phyloP scores from a whole-genome alignment of 164 flowering plant species.

The Echeveria elegans region DNA sequence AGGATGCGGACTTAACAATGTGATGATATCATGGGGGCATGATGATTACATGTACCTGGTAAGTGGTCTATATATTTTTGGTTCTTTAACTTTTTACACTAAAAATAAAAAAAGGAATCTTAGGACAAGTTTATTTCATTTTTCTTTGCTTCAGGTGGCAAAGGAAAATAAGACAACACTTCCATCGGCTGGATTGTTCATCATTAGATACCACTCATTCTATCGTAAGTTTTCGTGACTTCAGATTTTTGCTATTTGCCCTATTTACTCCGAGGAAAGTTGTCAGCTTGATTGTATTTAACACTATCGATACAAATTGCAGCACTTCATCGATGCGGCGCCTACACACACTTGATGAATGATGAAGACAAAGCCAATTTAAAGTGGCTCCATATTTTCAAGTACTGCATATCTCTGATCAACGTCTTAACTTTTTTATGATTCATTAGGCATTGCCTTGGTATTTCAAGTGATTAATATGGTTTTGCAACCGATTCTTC shows the following conservation, averaged over 20 bases:
- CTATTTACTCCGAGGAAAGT: no score
- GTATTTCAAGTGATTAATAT: background rate
- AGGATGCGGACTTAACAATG: constrained; percentile 59
- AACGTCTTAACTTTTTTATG: background rate
- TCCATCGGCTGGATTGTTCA: constrained; percentile 58
- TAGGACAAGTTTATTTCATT: no score
- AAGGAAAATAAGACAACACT: constrained; percentile 49
- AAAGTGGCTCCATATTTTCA: constrained; percentile 63
- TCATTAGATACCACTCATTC: constrained; percentile 73
- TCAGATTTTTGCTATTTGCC: background rate
- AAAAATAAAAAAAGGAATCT: no score
- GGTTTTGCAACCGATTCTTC: background rate
- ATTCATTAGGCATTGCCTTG: background rate
- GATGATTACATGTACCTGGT: constrained; percentile 82
- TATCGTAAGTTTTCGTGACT: constrained; percentile 30
- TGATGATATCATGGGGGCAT: constrained; percentile 70
- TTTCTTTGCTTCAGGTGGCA: constrained; percentile 35
- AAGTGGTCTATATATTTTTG: background rate
- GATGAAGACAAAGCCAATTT: constrained; percentile 58
- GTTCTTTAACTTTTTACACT: background rate
- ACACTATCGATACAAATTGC: constrained; percentile 14
- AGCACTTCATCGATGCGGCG: constrained; percentile 44
- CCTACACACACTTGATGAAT: constrained; percentile 59
- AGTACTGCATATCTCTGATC: constrained; percentile 20
- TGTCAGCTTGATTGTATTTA: background rate